Evolutionary conservation across 208 protist species (phyloP), one percentile per base, ranked within the genome.

Genomic region (Crithidia bombi): DNA sequence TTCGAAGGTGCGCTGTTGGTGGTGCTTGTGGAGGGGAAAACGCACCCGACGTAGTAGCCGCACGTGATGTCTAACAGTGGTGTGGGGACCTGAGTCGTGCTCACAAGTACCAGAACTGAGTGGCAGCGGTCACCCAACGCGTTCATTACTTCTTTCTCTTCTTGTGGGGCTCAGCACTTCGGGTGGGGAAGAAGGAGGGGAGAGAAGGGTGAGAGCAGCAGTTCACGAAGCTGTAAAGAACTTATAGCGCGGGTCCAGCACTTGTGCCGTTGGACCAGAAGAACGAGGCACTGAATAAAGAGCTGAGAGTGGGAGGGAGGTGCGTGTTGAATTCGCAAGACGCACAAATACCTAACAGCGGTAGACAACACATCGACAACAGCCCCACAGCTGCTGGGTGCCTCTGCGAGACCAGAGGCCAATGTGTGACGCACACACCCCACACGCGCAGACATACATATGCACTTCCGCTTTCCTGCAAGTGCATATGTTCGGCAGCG

Each of bases 81-180:
- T 7, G 19, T 36, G 3, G 33, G 3, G 5, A 21, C 4, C 36
- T 43, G 6, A 0, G 54, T 23, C 6, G 33, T 64, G 41, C 46
- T 56, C 15, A 74, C 49, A 6, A 89, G 62, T 36, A 77, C 50
- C 25, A 89, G 7, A 15, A 85, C 79, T 5, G 69, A 75, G 50
- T 62, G 65, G 21, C 73, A 89, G 32, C 66, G 38, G 23, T 73
- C 58, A 2, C 78, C 73, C 55, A 83, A 43, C 12, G 75, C 64
- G 56, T 89, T 89, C 83, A 89, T 85, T 10, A 7, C 26, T 4
- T 47, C 4, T 6, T 5, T 47, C 43, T 47, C 14, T 47, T 7
- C 5, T 47, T n/a, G 5, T 7, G 4, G 14, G 26, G 43, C 19
- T 3, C 0, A 23, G 33, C 17, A 17, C 3, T 3, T 10, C 19